Conservation (phyloP, 148 eudicot genomes). For the Arctostaphylos glauca region DNA sequence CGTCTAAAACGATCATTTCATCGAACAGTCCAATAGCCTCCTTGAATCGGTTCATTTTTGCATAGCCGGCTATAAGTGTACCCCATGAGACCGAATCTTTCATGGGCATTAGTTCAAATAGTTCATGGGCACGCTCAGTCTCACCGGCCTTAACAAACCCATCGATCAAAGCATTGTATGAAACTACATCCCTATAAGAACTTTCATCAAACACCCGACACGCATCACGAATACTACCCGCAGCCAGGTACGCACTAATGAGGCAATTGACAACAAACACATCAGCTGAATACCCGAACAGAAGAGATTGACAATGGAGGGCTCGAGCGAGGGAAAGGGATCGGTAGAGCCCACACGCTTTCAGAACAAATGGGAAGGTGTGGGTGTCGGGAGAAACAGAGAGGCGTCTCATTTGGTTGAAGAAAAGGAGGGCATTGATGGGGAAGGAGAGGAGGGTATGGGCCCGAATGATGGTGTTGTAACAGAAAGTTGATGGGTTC, state of each 20-base stretch:
- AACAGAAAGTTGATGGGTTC: constrained; percentile 62
- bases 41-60: constrained; percentile 41
- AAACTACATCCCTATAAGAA: constrained; percentile 52
- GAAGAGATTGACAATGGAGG: constrained; percentile 53
- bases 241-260: constrained; percentile 39
- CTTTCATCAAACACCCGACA: constrained; percentile 52
- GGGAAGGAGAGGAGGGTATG: constrained; percentile 56
- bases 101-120: constrained; percentile 62
- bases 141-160: constrained; percentile 72
- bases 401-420: constrained; percentile 48
- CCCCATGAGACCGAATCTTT: constrained; percentile 81
- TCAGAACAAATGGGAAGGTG: constrained; percentile 79
- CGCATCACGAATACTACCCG: constrained; percentile 33
- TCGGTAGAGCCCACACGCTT: constrained; percentile 48
- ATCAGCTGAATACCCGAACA: constrained; percentile 54
- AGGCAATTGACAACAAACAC: constrained; percentile 61
- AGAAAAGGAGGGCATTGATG: constrained; percentile 39
- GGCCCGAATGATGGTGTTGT: constrained; percentile 66
- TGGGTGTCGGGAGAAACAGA: constrained; percentile 57
- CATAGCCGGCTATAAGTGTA: constrained; percentile 72
- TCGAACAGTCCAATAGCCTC: constrained; percentile 65
- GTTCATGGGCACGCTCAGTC: constrained; percentile 37
- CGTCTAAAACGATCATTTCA: constrained; percentile 36
- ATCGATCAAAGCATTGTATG: constrained; percentile 65
- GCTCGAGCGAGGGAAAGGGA: constrained; percentile 28